Conservation (phyloP, 1,284 basidiomycete species). For the Ceratorhiza oryzae-sativae region DNA sequence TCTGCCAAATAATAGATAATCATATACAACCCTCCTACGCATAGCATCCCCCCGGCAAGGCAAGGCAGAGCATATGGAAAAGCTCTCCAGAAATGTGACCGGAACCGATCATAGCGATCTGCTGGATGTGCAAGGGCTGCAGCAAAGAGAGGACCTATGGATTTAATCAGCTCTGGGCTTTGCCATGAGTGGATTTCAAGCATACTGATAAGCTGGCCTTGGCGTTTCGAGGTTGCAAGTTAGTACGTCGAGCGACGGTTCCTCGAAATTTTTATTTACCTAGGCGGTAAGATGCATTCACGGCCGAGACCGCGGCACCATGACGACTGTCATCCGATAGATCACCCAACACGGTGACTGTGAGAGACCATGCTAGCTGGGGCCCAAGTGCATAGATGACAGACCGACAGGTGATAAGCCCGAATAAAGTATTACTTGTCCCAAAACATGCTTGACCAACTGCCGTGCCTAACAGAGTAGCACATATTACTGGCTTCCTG, state of each 20-base stretch:
- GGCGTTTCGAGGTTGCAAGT: background rate
- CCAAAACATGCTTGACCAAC: slow-evolving; percentile 21
- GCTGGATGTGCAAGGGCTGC: slow-evolving; percentile 11
- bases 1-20: slow-evolving; percentile 8
- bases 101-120: slow-evolving; percentile 10
- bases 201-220: slow-evolving; percentile 33
- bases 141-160: slow-evolving; percentile 20
- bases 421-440: background rate
- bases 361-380: slow-evolving; percentile 12
- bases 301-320: slow-evolving; percentile 19
- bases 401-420: slow-evolving; percentile 15
- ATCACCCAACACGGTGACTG: slow-evolving; percentile 21
- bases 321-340: background rate
- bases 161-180: background rate
- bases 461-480: slow-evolving; percentile 12
- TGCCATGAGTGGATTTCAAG: background rate
- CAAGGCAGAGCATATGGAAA: slow-evolving; percentile 30
- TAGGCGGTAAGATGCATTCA: slow-evolving; percentile 25
- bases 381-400: slow-evolving; percentile 28
- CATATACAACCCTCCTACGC: slow-evolving; percentile 12
- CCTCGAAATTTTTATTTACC: background rate
- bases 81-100: slow-evolving; percentile 4
- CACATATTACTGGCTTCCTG: slow-evolving; percentile 14
- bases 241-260: background rate
- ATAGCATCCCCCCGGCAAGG: slow-evolving; percentile 13